These are phyloP conservation scores for Populus euphratica DNA, from an alignment of 345 rosid species.

Conservation along the genomic window DNA sequence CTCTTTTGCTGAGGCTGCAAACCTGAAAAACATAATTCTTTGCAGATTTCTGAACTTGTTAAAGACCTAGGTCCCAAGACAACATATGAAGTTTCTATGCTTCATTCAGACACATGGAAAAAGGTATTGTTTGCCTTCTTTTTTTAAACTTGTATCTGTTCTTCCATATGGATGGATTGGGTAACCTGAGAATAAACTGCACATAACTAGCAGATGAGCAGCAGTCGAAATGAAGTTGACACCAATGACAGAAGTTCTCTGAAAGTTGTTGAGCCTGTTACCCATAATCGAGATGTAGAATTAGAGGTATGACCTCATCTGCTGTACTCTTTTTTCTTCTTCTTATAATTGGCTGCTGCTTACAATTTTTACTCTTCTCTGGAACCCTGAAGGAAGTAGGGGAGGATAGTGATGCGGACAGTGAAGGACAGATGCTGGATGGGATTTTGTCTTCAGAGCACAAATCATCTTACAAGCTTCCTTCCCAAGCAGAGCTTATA, in stretches of 20 bases:
- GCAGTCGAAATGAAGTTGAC: conserved; percentile 32
- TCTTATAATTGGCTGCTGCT: conserved; percentile 2
- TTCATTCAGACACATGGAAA: conserved; percentile 67
- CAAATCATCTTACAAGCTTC: conserved; percentile 54
- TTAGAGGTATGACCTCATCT: conserved; percentile 37
- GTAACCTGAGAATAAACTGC: conserved; percentile 2
- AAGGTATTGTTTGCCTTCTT: conserved; percentile 40
- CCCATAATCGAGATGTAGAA: conserved; percentile 35
- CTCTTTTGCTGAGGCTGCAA: background rate
- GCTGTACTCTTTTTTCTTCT: background rate
- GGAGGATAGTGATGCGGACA: conserved; percentile 64
- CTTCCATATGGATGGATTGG: conserved; percentile 1
- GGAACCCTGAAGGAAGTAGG: conserved; percentile 35
- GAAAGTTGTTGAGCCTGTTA: conserved; percentile 23
- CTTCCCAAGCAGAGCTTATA: conserved; percentile 87
- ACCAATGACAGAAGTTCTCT: conserved; percentile 27
- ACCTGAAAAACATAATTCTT: conserved; percentile 13
- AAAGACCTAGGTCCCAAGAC: conserved; percentile 58
- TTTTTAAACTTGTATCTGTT: background rate
- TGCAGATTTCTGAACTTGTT: conserved; percentile 47
- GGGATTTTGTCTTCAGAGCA: conserved; percentile 58
- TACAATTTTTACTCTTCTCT: conserved; percentile 5
- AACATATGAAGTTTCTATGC: conserved; percentile 73
- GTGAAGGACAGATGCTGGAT: conserved; percentile 72
- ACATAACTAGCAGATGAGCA: conserved; percentile 43